Base-by-base conservation (phyloP, 2,329 filamentous ascomycete genomes). In the Volutella citrinella region DNA sequence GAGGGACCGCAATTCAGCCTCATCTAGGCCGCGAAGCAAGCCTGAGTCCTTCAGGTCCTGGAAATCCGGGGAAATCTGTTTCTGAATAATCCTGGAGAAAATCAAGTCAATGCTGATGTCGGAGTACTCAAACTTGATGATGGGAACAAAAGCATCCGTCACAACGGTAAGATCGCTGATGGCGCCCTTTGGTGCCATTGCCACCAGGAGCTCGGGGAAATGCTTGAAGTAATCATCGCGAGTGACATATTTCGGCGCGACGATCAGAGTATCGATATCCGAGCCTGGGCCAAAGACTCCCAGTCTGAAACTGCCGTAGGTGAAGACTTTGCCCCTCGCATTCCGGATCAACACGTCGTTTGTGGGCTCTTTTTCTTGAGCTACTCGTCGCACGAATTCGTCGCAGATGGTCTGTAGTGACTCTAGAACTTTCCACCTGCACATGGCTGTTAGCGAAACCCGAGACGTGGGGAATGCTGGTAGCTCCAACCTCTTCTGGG, bases 31-130 rank as follows among this genome's bases (percentile, higher is more conserved):
- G 35, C 88, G 82, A 32, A 98, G 69, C 29, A 96, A 74, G 46
- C 82, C 82, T 48, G 89, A 90, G 59, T 96, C 89, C 41, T 84
- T 85, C 33, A 97, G 69, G 34, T 83, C 79, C 40, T 84, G 74
- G 31, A 80, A 73, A 22, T 80, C 75, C 5, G 66, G 60, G 17
- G 86, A 81, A 45, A 95, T 75, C 48, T 87, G 76, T 49, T 79
- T 78, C 46, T 88, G 68, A 14, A 76, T 74, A 47, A 94, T 78
- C 35, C 86, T 76, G 46, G 86, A 84, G 63, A 90, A 89, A 58
- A 97, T 94, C 48, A 98, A 67, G 73, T 98, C 93, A 57, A 98
- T 94, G 60, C 87, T 93, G 58, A 98, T 94, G 30, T 83, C 87
- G 32, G 76, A 80, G 49, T 94, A 87, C 59, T 95, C 87, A 54